phyloP scores from a whole-genome alignment of 1,284 basidiomycete genomes.

The Rhodotorula sp. region DNA sequence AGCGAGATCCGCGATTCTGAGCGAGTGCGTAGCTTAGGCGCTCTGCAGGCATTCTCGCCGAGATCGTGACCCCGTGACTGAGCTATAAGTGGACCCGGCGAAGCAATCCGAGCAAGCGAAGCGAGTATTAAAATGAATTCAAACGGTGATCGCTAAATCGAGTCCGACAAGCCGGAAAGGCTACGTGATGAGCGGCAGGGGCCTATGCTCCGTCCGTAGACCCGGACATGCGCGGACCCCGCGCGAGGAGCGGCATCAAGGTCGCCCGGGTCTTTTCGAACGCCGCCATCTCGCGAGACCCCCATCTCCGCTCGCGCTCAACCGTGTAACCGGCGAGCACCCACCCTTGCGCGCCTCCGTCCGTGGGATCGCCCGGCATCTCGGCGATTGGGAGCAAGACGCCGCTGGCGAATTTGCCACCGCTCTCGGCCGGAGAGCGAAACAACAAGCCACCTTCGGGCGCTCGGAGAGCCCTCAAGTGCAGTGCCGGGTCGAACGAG shows the following conservation, averaged over 20 bases:
- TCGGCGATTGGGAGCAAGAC: conserved; percentile 24
- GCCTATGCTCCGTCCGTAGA: background rate
- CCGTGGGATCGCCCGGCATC: background rate
- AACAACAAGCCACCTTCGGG: conserved; percentile 46
- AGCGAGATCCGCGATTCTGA: too few relatives aligned
- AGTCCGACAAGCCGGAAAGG: too few relatives aligned
- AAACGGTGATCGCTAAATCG: too few relatives aligned
- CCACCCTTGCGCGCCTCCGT: conserved; percentile 6
- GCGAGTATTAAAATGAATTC: too few relatives aligned
- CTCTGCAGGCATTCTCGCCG: too few relatives aligned
- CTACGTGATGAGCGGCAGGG: fast-evolving
- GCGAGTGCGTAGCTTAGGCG: too few relatives aligned
- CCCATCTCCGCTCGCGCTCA: conserved; percentile 14
- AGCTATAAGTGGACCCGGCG: too few relatives aligned
- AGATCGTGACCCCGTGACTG: too few relatives aligned
- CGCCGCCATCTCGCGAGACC: conserved; percentile 18
- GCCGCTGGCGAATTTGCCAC: conserved; percentile 18
- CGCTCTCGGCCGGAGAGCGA: conserved; percentile 10
- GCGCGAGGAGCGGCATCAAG: background rate
- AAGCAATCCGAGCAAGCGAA: too few relatives aligned
- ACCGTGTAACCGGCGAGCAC: conserved; percentile 28
- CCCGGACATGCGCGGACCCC: background rate
- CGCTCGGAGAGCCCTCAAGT: conserved; percentile 42
- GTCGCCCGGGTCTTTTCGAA: conserved; percentile 14
- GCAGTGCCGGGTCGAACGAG: conserved; percentile 44